Conservation (phyloP, 1,139 yeast genomes). For the Candida glucosophila region DNA sequence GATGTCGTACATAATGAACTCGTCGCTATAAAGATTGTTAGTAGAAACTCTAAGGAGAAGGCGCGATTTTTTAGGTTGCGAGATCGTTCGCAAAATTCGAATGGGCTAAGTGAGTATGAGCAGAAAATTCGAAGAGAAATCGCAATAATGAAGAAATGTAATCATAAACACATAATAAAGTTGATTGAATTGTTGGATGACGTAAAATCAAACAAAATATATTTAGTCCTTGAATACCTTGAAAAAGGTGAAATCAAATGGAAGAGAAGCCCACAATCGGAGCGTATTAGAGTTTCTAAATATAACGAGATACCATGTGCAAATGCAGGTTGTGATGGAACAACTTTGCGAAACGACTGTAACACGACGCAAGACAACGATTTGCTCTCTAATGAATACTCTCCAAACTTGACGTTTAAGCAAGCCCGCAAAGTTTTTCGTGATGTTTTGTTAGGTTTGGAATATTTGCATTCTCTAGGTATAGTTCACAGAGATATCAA, state of each 20-base stretch:
- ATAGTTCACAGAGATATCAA: conserved; percentile 95
- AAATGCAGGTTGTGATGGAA: too few species aligned
- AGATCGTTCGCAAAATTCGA: conserved; percentile 9
- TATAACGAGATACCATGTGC: conserved; percentile 24
- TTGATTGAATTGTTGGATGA: conserved; percentile 89
- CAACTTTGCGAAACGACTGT: too few species aligned
- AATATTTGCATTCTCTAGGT: conserved; percentile 87
- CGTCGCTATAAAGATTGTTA: conserved; percentile 91
- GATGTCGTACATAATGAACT: conserved; percentile 61
- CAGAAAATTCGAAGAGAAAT: conserved; percentile 81
- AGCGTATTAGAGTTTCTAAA: background rate
- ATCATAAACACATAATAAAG: conserved; percentile 84
- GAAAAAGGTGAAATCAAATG: conserved; percentile 91
- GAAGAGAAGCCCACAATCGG: conserved; percentile 32
- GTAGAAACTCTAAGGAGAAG: conserved; percentile 52
- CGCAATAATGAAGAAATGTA: conserved; percentile 91
- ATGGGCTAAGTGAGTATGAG: conserved; percentile 45
- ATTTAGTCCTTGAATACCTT: conserved; percentile 82
- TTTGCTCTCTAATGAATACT: conserved; percentile 32
- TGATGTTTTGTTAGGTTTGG: conserved; percentile 84
- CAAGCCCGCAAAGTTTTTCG: conserved; percentile 68
- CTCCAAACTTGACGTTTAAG: conserved; percentile 56
- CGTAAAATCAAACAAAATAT: conserved; percentile 71
- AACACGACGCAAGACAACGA: conserved; percentile 17
- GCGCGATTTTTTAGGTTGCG: conserved; percentile 40